A percentile compares a stretch with the other conserved stretches of the same genome.
Conservation (phyloP, 345 rosid species). For the Fremontodendron californicum region DNA sequence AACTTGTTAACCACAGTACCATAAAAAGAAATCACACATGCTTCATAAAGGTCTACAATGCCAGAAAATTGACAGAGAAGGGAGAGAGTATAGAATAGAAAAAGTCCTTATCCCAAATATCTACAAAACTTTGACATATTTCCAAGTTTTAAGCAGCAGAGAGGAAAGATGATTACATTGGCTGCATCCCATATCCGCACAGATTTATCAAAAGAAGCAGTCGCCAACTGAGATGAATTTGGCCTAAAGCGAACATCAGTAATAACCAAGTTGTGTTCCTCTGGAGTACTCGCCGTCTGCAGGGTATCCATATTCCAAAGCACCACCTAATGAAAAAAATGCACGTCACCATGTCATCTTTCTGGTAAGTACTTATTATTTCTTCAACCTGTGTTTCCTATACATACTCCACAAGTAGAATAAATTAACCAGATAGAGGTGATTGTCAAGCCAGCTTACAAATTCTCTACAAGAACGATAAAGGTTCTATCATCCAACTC, state of each 20-base stretch:
- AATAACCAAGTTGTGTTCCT: too few species aligned
- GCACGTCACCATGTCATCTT: too few species aligned
- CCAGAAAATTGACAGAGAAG: not conserved
- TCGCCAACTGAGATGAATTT: constrained; percentile 58
- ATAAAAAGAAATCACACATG: not conserved
- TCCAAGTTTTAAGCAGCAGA: not conserved
- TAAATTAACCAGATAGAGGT: not conserved
- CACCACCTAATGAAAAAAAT: constrained; percentile 36
- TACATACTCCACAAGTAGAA: not conserved
- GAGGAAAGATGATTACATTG: constrained; percentile 32
- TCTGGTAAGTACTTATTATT: too few species aligned
- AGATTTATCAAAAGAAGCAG: constrained; percentile 61
- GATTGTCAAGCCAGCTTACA: not conserved
- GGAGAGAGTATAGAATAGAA: not conserved
- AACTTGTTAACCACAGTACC: not conserved
- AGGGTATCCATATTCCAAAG: constrained; percentile 65
- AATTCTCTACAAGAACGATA: not conserved
- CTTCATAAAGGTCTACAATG: not conserved
- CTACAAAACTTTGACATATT: not conserved
- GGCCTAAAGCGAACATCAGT: constrained; percentile 65
- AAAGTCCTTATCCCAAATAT: not conserved
- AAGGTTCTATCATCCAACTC: not conserved
- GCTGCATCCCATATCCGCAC: constrained; percentile 68
- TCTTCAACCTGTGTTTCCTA: not conserved
- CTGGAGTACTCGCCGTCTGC: constrained; percentile 44